phyloP scores from a whole-genome alignment of 2,329 filamentous ascomycete genomes.

The Fusarium sp. region DNA sequence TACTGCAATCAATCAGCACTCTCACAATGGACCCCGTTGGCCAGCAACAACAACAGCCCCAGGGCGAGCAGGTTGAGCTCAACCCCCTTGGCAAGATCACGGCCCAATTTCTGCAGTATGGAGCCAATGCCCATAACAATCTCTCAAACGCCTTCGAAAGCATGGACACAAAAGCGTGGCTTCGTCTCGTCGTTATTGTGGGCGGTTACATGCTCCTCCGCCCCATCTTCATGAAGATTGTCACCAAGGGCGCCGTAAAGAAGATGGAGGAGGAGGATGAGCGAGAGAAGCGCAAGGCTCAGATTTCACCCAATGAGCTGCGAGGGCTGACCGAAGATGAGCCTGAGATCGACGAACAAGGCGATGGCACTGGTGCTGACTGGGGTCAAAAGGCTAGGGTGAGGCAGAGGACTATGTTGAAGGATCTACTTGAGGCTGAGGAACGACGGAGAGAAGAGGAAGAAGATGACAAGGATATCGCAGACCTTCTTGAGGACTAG shows the following conservation, averaged over 20 bases:
- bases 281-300: slow-evolving; percentile 67
- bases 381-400: slow-evolving; percentile 81
- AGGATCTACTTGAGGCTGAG: slow-evolving; percentile 76
- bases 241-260: slow-evolving; percentile 73
- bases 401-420: slow-evolving; percentile 77
- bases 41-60: slow-evolving; percentile 48
- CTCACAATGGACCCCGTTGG: slow-evolving; percentile 45
- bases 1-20: neutral
- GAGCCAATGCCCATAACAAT: slow-evolving; percentile 63
- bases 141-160: slow-evolving; percentile 63
- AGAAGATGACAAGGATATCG: slow-evolving; percentile 81
- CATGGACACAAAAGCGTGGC: slow-evolving; percentile 68
- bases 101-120: slow-evolving; percentile 54
- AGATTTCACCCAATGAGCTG: slow-evolving; percentile 76
- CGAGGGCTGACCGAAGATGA: slow-evolving; percentile 70
- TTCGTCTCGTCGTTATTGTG: slow-evolving; percentile 80
- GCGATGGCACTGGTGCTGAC: slow-evolving; percentile 64
- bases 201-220: slow-evolving; percentile 81
- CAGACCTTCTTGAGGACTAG: slow-evolving; percentile 76
- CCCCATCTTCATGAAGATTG: slow-evolving; percentile 79
- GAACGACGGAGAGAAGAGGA: slow-evolving; percentile 72
- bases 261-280: slow-evolving; percentile 73
- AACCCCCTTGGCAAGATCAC: slow-evolving; percentile 54
- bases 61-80: slow-evolving; percentile 50
- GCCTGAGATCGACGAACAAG: slow-evolving; percentile 64